Percentiles rank a stretch among this genome's conserved stretches.
Evolutionary conservation across 352 stramenopile species (phyloP).

Genomic region (Phytophthora pluvialis): DNA sequence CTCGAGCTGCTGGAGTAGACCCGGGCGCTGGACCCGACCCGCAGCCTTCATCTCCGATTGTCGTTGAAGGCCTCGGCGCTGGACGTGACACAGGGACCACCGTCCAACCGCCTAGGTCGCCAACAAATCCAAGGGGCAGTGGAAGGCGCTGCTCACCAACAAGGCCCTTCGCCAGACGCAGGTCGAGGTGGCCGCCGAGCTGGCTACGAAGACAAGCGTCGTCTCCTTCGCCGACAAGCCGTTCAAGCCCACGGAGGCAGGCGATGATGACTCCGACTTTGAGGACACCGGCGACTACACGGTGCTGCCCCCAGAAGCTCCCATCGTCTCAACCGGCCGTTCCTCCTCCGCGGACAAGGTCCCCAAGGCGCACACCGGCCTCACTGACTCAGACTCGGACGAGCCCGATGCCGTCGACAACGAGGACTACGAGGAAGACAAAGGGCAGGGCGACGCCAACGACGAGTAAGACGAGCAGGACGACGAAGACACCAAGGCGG

Average conservation of each 20-base stretch:
- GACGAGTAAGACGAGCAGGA: too few relatives aligned
- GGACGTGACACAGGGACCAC: not conserved
- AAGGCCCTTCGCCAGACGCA: not conserved
- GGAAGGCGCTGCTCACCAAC: not conserved
- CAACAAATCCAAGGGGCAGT: not conserved
- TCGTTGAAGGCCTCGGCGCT: not conserved
- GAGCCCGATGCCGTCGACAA: too few relatives aligned
- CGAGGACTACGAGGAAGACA: too few relatives aligned
- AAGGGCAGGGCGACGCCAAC: too few relatives aligned
- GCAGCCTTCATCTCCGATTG: not conserved
- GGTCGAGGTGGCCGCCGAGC: too few relatives aligned
- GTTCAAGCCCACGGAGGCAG: not conserved
- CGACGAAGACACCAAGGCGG: too few relatives aligned
- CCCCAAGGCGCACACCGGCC: too few relatives aligned
- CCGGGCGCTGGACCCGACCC: not conserved
- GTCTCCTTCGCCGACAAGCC: not conserved
- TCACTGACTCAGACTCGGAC: too few relatives aligned
- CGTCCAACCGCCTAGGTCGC: not conserved
- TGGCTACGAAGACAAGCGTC: not conserved
- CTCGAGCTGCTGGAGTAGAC: not conserved
- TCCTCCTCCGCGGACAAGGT: too few relatives aligned
- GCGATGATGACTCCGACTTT: not conserved
- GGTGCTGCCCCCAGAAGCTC: not conserved
- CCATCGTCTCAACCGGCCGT: too few relatives aligned
- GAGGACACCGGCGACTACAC: not conserved